Evolutionary conservation across 2,329 filamentous ascomycete genomes (phyloP).

Genomic region (Xylaria sp.): DNA sequence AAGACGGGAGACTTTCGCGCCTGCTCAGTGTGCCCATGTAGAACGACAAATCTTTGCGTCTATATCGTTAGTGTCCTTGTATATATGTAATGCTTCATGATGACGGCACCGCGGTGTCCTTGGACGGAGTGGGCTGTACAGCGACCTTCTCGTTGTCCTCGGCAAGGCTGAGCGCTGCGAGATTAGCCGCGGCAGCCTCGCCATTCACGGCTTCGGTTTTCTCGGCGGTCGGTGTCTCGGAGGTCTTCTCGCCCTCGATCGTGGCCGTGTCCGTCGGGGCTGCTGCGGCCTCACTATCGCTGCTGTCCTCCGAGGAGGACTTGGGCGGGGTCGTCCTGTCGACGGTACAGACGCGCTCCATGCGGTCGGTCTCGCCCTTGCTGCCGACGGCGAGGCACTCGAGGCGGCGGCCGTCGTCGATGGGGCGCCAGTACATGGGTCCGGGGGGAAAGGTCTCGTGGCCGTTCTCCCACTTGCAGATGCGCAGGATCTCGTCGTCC

Average conservation of each 20-base stretch:
- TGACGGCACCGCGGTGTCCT: not conserved
- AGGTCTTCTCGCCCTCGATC: slow-evolving; percentile 16
- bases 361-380: slow-evolving; percentile 47
- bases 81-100: not conserved
- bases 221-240: slow-evolving; percentile 10
- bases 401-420: slow-evolving; percentile 48
- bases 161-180: slow-evolving; percentile 16
- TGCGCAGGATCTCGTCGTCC: slow-evolving; percentile 41
- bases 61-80: not conserved
- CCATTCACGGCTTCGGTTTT: slow-evolving; percentile 13
- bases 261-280: slow-evolving; percentile 20
- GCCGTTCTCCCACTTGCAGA: slow-evolving; percentile 56
- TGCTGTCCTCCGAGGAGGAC: slow-evolving; percentile 13
- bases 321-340: slow-evolving; percentile 45
- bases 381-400: slow-evolving; percentile 59
- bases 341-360: slow-evolving; percentile 55
- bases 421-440: slow-evolving; percentile 60
- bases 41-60: not conserved
- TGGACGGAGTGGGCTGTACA: not conserved
- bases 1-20: not conserved
- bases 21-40: not conserved
- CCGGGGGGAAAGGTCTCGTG: slow-evolving; percentile 57
- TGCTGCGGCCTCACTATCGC: slow-evolving; percentile 10
- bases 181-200: slow-evolving; percentile 17
- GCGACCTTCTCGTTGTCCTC: slow-evolving; percentile 7